Evolutionary conservation across 306 rosid genomes (phyloP), one percentile per base, ranked within the genome.

Genomic region (Ziziphus jujuba): DNA sequence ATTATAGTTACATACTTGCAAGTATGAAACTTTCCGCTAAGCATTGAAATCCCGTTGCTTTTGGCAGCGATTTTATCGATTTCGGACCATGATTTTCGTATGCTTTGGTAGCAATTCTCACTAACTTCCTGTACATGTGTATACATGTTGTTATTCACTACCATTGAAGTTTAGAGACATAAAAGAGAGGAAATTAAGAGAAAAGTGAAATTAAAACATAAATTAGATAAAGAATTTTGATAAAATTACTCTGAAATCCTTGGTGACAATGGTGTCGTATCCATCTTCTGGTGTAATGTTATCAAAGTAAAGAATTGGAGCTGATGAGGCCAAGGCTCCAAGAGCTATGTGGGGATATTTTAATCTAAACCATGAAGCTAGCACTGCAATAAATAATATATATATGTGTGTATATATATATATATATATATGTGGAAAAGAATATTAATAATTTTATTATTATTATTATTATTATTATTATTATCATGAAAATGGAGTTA

Each of bases 321-420:
- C 91, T 8, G 95, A 90, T 16, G 97, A 91, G 8, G 97, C 97
- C 7, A 91, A 51, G 43, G 97, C 95, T 65, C 90, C 95, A 12
- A 87, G 72, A 14, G 95, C 75, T 3, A 91, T 10, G 45, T 91
- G 95, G 8, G 97, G 95, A 77, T 91, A 91, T 67, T 91, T 91
- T 34, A 91, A 82, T 63, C 97, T 84, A 71, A 91, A 91, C 97
- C 97, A 87, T 31, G 97, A 62, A 50, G 96, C 92, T 67, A 90
- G 80, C 97, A 90, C 97, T 90, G 76, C 66, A 56, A 0, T 45
- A 2, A 20, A 68, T 13, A 11, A 1, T n/a, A 38, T 56, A 51
- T 1, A 15, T 5, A 65, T 20, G n/a, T n/a, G n/a, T n/a, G n/a
- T n/a, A 16, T 61, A 2, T 19, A 28, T 28, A 28, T 28, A 28